Base-by-base conservation (phyloP, 2,329 filamentous ascomycete species). In the Sclerotinia sclerotiorum region DNA sequence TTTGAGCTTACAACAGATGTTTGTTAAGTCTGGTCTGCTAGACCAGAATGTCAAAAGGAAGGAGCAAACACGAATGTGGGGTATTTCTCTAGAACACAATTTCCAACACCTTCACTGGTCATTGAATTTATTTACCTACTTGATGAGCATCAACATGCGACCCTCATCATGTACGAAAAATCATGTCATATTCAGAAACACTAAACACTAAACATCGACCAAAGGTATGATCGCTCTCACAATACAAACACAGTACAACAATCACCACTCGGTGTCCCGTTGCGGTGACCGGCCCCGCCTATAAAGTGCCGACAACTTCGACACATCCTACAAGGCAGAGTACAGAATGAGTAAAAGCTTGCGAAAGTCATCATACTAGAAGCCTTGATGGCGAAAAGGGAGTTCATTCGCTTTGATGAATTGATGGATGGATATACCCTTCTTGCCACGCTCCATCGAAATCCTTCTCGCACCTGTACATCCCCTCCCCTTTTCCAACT, bases 291-390 rank as follows among this genome's bases (percentile, higher is more conserved):
- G 46, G 46, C 44, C 29, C 46, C 29, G 29, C 29, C 52, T 32
- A 24, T 46, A 13, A 62, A 51, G 21, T 39, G 46, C 58, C 58
- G 46, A 39, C 29, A 51, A 35, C 46, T 51, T 62, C 46, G 46
- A 49, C 29, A 51, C 42, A 62, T n/a, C 44, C 24, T 21, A 51
- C 58, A 39, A 27, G 29, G 29, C 46, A 27, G 21, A 49, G 49
- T n/a, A 48, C 60, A 35, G 29, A 39, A 24, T 6, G 15, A 24
- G 8, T 21, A 24, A 51, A 27, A 39, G 29, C 29, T 39, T 39
- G 60, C 46, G 60, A 62, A 51, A 51, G 21, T 15, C 13, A 51
- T 35, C 21, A 15, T 39, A 5, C 19, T 35, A 13, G 29, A 62
- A 62, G 60, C 21, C 44, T 62, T 24, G 60, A 39, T 39, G 44